Percentiles rank a stretch among this genome's conserved stretches.
phyloP scores from a whole-genome alignment of 1,139 yeast species.

The Yamadazyma diddensiae region DNA sequence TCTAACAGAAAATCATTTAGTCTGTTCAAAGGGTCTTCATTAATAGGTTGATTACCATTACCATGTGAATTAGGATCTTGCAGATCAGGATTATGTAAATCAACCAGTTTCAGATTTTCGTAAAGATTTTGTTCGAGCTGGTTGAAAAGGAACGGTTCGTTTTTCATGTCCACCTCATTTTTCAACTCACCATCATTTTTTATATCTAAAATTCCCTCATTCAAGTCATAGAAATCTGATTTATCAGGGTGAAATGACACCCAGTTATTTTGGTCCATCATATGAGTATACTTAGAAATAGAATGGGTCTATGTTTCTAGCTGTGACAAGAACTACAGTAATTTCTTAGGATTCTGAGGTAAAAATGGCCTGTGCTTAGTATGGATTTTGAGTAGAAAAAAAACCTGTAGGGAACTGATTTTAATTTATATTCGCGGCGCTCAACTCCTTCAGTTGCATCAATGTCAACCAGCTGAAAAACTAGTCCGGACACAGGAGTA shows the following conservation, averaged over 20 bases:
- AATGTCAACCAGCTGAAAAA: no score
- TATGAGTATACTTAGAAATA: no score
- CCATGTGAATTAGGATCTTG: background rate
- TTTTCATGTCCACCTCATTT: conserved; percentile 3
- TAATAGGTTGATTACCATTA: conserved; percentile 12
- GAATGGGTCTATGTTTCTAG: no score
- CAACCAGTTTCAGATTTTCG: conserved; percentile 1
- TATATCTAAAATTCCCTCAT: conserved; percentile 9
- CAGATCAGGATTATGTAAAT: no score
- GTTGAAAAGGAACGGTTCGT: conserved; percentile 24
- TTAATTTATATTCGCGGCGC: conserved; percentile 1
- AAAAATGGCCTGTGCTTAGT: no score
- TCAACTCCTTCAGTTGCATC: background rate
- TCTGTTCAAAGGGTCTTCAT: conserved; percentile 5
- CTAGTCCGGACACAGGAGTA: no score
- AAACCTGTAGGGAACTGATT: conserved; percentile 1
- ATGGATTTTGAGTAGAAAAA: no score
- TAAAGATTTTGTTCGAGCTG: conserved; percentile 26
- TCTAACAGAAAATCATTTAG: conserved; percentile 12
- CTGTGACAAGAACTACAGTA: no score
- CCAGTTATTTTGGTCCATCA: conserved; percentile 16
- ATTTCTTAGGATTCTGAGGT: no score
- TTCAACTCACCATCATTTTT: conserved; percentile 1
- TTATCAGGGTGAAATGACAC: conserved; percentile 12
- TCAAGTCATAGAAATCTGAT: conserved; percentile 13